Percentiles rank a stretch among this genome's conserved stretches.
Conservation (phyloP, 495 filamentous ascomycete genomes). For the Tuber umbilicatum region DNA sequence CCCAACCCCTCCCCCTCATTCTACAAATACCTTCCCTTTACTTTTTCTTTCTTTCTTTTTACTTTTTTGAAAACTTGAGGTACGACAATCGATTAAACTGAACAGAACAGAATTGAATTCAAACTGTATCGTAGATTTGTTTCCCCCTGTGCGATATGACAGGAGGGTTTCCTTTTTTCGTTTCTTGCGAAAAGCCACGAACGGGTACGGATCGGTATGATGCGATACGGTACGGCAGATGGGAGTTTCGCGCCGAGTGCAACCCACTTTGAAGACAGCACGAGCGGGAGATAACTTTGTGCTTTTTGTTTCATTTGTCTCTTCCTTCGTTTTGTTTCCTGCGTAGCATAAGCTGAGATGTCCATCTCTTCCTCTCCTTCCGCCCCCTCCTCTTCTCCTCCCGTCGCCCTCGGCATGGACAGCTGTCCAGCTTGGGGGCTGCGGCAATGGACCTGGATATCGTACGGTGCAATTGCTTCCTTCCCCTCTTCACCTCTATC, state of each 20-base stretch:
- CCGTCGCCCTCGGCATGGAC: not conserved
- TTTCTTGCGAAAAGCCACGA: not conserved
- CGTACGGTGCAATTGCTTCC: not conserved
- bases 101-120: not conserved
- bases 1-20: not conserved
- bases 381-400: not conserved
- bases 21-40: not conserved
- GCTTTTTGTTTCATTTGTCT: not conserved
- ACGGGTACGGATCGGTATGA: not conserved
- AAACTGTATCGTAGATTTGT: not conserved
- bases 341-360: not conserved
- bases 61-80: not conserved
- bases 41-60: not conserved
- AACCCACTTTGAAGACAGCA: not conserved
- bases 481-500: not conserved
- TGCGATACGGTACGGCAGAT: not conserved
- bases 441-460: not conserved
- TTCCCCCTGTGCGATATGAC: not conserved
- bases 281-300: not conserved
- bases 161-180: not conserved
- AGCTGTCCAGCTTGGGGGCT: not conserved
- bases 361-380: not conserved
- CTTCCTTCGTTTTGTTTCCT: not conserved
- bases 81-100: not conserved
- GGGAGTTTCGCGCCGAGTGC: not conserved